Base-by-base conservation (phyloP, 208 protist species). In the Strigomonas culicis region DNA sequence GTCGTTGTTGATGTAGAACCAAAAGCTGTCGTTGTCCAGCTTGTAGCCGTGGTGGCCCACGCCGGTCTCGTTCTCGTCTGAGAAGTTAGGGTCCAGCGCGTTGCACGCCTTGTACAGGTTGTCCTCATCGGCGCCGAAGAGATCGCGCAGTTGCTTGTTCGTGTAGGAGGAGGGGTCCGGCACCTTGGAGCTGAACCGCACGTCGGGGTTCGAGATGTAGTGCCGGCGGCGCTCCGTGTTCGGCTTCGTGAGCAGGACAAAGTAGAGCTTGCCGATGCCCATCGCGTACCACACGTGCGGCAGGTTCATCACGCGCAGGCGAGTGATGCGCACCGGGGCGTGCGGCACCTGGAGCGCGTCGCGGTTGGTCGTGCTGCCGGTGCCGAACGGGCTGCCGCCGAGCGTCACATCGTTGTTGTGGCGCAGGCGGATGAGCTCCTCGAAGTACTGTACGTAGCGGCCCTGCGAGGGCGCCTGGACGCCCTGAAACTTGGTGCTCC, bases 361-460 rank as follows among this genome's bases (percentile, higher is more conserved):
- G 15, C 27, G 21, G 10, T 15, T 7, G 10, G 22, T 27, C 17
- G 7, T 27, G 22, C 25, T 31, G 22, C 25, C 50, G 17, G 10
- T 7, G 10, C 7, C 50, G 13, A 19, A 64, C 63, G 11, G 59
- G 67, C 41, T 68, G 6, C 30, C 34, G 39, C 39, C 8, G 21
- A 57, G 8, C 41, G 32, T n/a, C 19, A 32, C 22, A 31, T 13
- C 22, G 27, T 39, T 58, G 25, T 58, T 58, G 25, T 31, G 36
- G n/a, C 11, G 68, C 36, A 70, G 58, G 25, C 55, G 64, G 34
- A 94, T 67, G 34, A 94, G 66, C 43, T 61, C 28, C 52, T 89
- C 82, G 75, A 90, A 94, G 78, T 94, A 94, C 55, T 68, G 82
- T 49, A 94, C 81, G 63, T 94, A 94, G 50, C 88, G 88, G 3